phyloP scores from a whole-genome alignment of 2,329 filamentous ascomycete genomes.

The Akanthomyces lecanii region DNA sequence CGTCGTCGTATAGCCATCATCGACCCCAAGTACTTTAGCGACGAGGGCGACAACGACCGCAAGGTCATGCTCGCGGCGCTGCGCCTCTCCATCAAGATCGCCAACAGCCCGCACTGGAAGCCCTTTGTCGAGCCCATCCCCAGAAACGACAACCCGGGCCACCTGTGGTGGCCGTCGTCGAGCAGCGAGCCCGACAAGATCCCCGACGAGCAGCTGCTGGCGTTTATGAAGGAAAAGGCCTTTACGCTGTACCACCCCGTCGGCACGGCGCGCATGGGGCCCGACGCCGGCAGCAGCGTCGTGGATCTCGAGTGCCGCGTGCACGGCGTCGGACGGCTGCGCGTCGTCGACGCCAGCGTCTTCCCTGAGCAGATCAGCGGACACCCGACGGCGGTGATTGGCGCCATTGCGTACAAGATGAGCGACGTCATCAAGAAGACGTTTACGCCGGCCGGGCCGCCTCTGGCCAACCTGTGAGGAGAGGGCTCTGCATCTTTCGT shows the following conservation, averaged over 20 bases:
- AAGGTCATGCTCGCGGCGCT: slow-evolving; percentile 20
- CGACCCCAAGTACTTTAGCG: slow-evolving; percentile 21
- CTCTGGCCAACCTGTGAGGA: slow-evolving; percentile 6
- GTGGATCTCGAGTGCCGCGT: slow-evolving; percentile 52
- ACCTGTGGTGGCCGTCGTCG: slow-evolving; percentile 23
- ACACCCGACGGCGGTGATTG: slow-evolving; percentile 22
- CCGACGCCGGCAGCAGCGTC: slow-evolving; percentile 17
- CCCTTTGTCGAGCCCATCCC: slow-evolving; percentile 20
- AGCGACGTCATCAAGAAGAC: slow-evolving; percentile 19
- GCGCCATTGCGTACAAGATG: slow-evolving; percentile 21
- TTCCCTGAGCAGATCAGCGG: slow-evolving; percentile 40
- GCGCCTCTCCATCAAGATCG: slow-evolving; percentile 20
- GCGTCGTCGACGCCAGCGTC: slow-evolving; percentile 55
- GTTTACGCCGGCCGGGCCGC: neutral
- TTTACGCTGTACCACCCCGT: slow-evolving; percentile 23
- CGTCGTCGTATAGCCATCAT: slow-evolving; percentile 18
- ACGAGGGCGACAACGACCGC: slow-evolving; percentile 21
- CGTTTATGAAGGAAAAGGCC: slow-evolving; percentile 19
- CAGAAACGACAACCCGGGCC: slow-evolving; percentile 16
- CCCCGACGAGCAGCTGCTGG: slow-evolving; percentile 21
- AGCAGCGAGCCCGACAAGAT: slow-evolving; percentile 20
- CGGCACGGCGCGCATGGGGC: slow-evolving; percentile 22
- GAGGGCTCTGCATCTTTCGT: too few relatives aligned
- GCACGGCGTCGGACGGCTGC: slow-evolving; percentile 45
- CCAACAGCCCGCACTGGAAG: slow-evolving; percentile 17